Evolutionary conservation across 495 filamentous ascomycete genomes (phyloP).

Genomic region (Talaromyces borbonicus): DNA sequence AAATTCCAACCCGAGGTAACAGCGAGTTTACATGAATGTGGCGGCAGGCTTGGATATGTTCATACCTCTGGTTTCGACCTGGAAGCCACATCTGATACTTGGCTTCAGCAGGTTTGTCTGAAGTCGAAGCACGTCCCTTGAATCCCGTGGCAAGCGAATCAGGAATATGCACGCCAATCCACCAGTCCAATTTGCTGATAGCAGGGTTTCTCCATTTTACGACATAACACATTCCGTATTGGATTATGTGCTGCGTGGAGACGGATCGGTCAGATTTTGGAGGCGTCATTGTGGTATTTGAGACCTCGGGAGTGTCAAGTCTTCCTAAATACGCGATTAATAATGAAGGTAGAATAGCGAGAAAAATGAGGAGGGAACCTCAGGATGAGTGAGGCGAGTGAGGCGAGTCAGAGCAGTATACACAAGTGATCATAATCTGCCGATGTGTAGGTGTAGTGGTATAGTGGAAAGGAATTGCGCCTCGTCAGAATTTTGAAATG

Average conservation of each 20-base stretch:
- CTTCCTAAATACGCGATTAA: too few species aligned
- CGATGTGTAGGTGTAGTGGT: too few species aligned
- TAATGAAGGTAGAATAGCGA: too few species aligned
- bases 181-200: background rate
- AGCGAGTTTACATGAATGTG: background rate
- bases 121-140: background rate
- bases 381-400: too few species aligned
- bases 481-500: too few species aligned
- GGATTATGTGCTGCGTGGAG: background rate
- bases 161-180: conserved; percentile 1
- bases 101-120: background rate
- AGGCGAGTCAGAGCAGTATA: too few species aligned
- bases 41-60: background rate
- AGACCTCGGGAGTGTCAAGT: too few species aligned
- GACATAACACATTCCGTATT: background rate
- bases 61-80: background rate
- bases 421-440: too few species aligned
- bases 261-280: background rate
- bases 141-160: background rate
- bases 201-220: background rate
- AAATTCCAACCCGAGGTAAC: background rate
- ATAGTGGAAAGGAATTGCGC: too few species aligned
- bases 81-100: conserved; percentile 1
- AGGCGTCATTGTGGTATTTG: conserved; percentile 3
- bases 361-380: too few species aligned